Base-by-base conservation (phyloP, 306 rosid genomes). In the Delonix regia region DNA sequence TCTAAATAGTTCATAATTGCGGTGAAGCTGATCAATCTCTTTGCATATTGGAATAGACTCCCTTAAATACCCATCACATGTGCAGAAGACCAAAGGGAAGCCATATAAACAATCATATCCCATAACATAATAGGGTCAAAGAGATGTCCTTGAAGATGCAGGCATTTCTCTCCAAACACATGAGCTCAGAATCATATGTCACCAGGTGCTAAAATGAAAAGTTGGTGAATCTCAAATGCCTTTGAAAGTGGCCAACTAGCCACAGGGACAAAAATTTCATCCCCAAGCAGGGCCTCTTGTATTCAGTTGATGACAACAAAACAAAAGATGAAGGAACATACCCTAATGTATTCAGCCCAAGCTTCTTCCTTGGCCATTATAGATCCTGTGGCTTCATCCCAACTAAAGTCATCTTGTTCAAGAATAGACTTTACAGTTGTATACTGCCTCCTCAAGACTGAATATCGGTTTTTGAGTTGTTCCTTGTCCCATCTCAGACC, bases 401-500 rank as follows among this genome's bases (percentile, higher is more conserved):
- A 91, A 70, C 41, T 39, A 81, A 93, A 89, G 70, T 83, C 90
- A 70, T 78, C 66, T 36, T 74, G 82, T 67, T 84, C 89, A 69
- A 89, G 91, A 75, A 90, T 86, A 36, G 87, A 79, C 81, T 83
- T 89, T 7, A 91, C 86, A n/a, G 75, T 72, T 28, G 69, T 11
- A 71, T 89, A 87, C 83, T 86, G 91, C 83, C 80, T 88, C 82
- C 91, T 90, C 88, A 93, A 25, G 56, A 86, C 94, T 7, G 94
- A 85, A 69, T 82, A 78, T 52, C 93, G 86, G 78, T 90, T 93
- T 87, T 90, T 90, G 79, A 90, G 90, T 74, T 93, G 92, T 48
- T 90, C 98, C 86, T 80, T 88, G 72, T 88, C 97, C 98, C 93
- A 93, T 77, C 80, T 84, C 86, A 93, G 79, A 75, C 87, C 88